Conservation (phyloP, 257 asterid genomes). For the Nemophila menziesii region DNA sequence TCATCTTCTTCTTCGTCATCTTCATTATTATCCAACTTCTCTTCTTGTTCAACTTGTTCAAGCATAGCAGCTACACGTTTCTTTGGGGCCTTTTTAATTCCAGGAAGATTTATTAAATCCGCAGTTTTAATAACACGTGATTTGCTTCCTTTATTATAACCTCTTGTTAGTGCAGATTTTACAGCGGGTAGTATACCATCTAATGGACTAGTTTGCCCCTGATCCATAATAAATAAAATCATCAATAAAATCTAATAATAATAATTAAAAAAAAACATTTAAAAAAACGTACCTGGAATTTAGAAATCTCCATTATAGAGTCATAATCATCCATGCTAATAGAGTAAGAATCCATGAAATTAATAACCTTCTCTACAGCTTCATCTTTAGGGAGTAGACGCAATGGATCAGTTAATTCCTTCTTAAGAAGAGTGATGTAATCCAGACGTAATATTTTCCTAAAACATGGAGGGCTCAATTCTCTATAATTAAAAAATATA, state of each 20-base stretch:
- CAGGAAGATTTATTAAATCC: constrained; percentile 79
- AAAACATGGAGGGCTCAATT: too few species aligned
- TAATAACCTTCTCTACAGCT: constrained; percentile 73
- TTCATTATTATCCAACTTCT: constrained; percentile 32
- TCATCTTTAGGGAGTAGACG: constrained; percentile 72
- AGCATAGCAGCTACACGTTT: constrained; percentile 92
- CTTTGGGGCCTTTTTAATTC: constrained; percentile 72
- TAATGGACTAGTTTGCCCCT: constrained; percentile 78
- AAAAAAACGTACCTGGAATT: constrained; percentile 65
- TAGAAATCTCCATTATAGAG: constrained; percentile 68
- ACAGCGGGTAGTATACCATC: constrained; percentile 84
- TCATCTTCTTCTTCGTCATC: constrained; percentile 52
- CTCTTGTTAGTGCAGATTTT: constrained; percentile 80
- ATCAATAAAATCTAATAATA: not conserved
- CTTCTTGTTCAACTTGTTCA: constrained; percentile 63
- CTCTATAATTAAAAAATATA: constrained; percentile 4
- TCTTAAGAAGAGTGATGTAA: constrained; percentile 51
- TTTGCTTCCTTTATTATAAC: constrained; percentile 88
- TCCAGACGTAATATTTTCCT: constrained; percentile 81
- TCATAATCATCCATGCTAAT: constrained; percentile 86
- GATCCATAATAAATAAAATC: constrained; percentile 11
- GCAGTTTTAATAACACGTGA: constrained; percentile 74
- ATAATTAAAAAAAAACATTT: constrained; percentile 1
- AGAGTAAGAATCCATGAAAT: constrained; percentile 85
- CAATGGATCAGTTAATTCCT: constrained; percentile 72